A percentile compares a stretch with the other conserved stretches of the same genome.
phyloP scores from a whole-genome alignment of 2,329 filamentous ascomycete species.

The Ambrosiella xylebori region DNA sequence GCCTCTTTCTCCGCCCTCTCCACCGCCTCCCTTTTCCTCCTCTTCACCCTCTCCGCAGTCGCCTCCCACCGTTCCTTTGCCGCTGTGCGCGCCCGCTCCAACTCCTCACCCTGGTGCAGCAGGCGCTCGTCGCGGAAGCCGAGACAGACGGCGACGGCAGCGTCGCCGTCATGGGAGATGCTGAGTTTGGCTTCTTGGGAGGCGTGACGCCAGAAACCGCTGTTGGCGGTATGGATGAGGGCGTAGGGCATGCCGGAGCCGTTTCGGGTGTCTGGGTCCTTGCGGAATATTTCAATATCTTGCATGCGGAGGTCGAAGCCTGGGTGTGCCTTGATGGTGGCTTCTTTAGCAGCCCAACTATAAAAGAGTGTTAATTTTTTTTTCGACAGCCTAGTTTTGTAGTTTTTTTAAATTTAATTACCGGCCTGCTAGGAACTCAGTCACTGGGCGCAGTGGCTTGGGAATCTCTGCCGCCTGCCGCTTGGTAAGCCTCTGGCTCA shows the following conservation, averaged over 20 bases:
- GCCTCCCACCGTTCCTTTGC: not conserved
- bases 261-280: not conserved
- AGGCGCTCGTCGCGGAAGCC: conserved; percentile 19
- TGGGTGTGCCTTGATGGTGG: conserved; percentile 53
- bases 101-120: not conserved
- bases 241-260: not conserved
- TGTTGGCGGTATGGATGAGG: not conserved
- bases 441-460: too few relatives aligned
- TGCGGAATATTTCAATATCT: conserved; percentile 31
- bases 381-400: not conserved
- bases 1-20: not conserved
- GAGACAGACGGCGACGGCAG: conserved; percentile 54
- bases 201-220: not conserved
- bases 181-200: conserved; percentile 48
- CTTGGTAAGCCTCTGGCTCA: too few relatives aligned
- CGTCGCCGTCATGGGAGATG: conserved; percentile 77
- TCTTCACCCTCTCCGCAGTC: not conserved
- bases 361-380: not conserved
- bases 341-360: conserved; percentile 59
- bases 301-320: conserved; percentile 42
- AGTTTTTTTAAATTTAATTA: not conserved
- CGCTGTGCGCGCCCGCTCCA: not conserved
- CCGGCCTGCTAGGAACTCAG: not conserved
- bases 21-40: not conserved
- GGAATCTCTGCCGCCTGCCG: too few relatives aligned